Base-by-base conservation (phyloP, 1,284 basidiomycete species). In the Hypsizygus ulmarius region DNA sequence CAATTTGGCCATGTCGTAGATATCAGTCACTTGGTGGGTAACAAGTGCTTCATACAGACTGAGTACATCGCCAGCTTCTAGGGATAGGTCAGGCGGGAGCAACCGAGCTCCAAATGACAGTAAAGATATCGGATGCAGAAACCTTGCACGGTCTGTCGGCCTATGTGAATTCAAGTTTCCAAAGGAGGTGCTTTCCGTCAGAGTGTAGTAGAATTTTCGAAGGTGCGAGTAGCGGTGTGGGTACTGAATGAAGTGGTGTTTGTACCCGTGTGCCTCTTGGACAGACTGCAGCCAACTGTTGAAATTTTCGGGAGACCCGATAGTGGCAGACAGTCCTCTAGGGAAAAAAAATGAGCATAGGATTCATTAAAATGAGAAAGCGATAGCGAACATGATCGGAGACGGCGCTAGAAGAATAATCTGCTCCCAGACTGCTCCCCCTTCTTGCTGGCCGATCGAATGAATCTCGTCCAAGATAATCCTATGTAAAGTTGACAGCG, bases 381-480 rank as follows among this genome's bases (percentile, higher is more conserved):
- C 12, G 39, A 11, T 33, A 19, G 62, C 78, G 37, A 45, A 84
- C 82, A 87, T 83, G 51, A 87, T 73, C 1, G 84, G 84, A 54
- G 81, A 84, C 12, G 82, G 80, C 2, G 82, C 77, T 5, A 85
- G 65, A 3, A 86, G 62, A 6, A 84, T 66, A 15, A 85, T 80
- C 56, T 84, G 81, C 55, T 87, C 84, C 85, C 84, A 87, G 2
- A 85, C 78, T 0, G 79, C 70, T 1, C 83, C 83, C 2, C 79
- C 82, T 54, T 82, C 79, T 54, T 83, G 74, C 45, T 85, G 81
- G 2, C 84, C 84, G 36, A 88, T 84, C 1, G 78, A 75, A 59
- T 87, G 84, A 36, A 87, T 85, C 60, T 87, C 84, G 50, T 87
- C 84, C 8, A 87, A 67, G 40, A 87, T 79, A 46, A 87, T 82